Evolutionary conservation across 1,284 basidiomycete genomes (phyloP), one percentile per base, ranked within the genome.

Genomic region (Exobasidium cylindrosporum): DNA sequence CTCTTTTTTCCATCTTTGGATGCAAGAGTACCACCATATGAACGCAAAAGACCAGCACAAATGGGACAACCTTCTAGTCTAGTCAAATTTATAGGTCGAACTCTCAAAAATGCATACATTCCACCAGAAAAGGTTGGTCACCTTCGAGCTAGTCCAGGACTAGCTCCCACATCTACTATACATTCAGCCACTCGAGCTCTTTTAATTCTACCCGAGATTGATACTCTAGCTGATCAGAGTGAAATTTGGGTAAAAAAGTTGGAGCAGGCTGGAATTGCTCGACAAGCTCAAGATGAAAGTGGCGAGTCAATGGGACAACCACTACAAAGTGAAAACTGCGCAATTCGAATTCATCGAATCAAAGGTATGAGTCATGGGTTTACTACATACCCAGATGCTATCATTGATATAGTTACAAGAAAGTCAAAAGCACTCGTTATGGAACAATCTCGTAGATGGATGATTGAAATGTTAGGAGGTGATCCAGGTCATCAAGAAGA

Each of bases 1-100:
- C 67, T 73, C 30, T 73, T 73, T 64, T 73, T 67, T 45, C 71
- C 71, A 5, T 71, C 69, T 4, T 64, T 73, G 53, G 71, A 73
- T 55, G 59, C 68, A 5, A 65, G 71, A 5, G 67, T 69, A 58
- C 62, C 69, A 0, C 64, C 69, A 0, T 71, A 63, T 0, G 63
- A 73, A 40, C 63, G 71, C 21, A 61, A 65, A 3, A 43, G 65
- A 29, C 71, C 71, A 0, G 62, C 57, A 31, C 60, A 61, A 24
- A 71, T 73, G 69, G 58, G 50, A 2, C 58, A 59, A 0, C 58
- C 62, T 2, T 63, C 62, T 0, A 30, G 57, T 21, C 65, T 70
- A 49, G 64, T 60, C 62, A 61, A 63, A 5, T 61, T 64, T 44
- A 60, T 73, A 2, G 67, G 65, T 13, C 64, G 67, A 59, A 45